Evolutionary conservation across 2,329 filamentous ascomycete species (phyloP), one percentile per base, ranked within the genome.

Genomic region (Cercospora zeae-maydis): DNA sequence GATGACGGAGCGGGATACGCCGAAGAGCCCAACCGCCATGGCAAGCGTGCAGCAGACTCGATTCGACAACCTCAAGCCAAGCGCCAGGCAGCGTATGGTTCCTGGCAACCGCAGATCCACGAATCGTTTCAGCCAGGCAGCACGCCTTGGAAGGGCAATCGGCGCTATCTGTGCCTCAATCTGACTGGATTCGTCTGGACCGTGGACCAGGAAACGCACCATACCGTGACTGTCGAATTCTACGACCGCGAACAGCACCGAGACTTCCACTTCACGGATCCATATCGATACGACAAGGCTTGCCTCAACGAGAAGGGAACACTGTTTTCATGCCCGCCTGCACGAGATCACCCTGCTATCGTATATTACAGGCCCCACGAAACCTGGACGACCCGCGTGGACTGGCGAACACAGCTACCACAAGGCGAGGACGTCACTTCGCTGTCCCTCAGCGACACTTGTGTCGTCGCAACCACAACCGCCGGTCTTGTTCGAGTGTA

Each of bases 311-410:
- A 96, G 62, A 88, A 91, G 61, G 93, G 95, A 14, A 84, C 92
- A 0, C 82, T 96, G 0, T 97, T 97, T 74, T 90, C 92, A 0
- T 93, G 90, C 64, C 90, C 88, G 21, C 86, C 91, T 1, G 77
- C 78, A 8, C 83, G 86, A 33, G 81, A 80, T 7, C 85, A 87
- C 62, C 87, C 90, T 1, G 91, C 93, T 3, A 88, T 87, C 33
- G 86, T 99, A n/a, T 97, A 96, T 77, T 99, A 98, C 77, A 86
- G 95, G 6, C 95, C 96, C 0, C 95, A 99, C 74, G 93, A 99
- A 78, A 96, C 91, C 0, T 99, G 95, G 95, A 97, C 93, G 1
- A 85, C 91, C 55, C 85, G 95, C 57, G 86, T 87, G 19, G 95
- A 99, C 77, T 98, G 93, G 92, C 87, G 91, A 55, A 96, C 90